phyloP scores from a whole-genome alignment of 192 early-diverging fungal species.

The Mortierella claussenii region DNA sequence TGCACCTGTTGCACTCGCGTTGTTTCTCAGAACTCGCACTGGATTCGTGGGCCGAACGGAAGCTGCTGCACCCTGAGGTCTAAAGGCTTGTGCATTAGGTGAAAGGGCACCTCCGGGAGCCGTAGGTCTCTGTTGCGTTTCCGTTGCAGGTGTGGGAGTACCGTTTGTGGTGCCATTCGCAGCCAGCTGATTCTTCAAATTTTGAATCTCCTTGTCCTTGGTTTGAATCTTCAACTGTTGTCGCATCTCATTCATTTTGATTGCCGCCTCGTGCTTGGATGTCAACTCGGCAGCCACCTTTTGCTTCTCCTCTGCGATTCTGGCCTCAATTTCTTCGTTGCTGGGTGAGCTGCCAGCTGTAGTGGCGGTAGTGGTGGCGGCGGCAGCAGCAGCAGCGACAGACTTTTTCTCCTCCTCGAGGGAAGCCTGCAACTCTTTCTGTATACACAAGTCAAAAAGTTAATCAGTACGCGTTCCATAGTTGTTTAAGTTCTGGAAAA shows the following conservation, averaged over 20 bases:
- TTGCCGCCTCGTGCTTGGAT: constrained; percentile 51
- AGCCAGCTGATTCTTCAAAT: constrained; percentile 53
- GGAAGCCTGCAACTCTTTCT: constrained; percentile 37
- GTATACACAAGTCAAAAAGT: too few species aligned
- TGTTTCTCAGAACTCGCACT: constrained; percentile 3
- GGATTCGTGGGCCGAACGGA: constrained; percentile 15
- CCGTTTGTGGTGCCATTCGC: not conserved
- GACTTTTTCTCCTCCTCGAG: constrained; percentile 40
- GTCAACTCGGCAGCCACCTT: constrained; percentile 54
- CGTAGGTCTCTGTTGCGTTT: too few species aligned
- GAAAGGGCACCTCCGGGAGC: constrained; percentile 7
- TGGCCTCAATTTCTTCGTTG: constrained; percentile 24
- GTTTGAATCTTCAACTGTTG: constrained; percentile 56
- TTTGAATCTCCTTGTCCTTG: constrained; percentile 57
- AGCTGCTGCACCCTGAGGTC: constrained; percentile 10
- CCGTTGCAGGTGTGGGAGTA: not conserved
- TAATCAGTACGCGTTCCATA: too few species aligned
- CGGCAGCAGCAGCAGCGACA: constrained; percentile 41
- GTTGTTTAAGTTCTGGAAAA: not conserved
- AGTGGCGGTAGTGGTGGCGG: constrained; percentile 35
- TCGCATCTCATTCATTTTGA: constrained; percentile 57
- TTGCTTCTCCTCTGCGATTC: constrained; percentile 53
- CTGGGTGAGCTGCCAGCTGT: constrained; percentile 19
- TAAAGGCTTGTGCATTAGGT: constrained; percentile 12
- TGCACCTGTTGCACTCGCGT: not conserved